Conservation (phyloP, 495 filamentous ascomycete species). For the Daldinia vernicosa region DNA sequence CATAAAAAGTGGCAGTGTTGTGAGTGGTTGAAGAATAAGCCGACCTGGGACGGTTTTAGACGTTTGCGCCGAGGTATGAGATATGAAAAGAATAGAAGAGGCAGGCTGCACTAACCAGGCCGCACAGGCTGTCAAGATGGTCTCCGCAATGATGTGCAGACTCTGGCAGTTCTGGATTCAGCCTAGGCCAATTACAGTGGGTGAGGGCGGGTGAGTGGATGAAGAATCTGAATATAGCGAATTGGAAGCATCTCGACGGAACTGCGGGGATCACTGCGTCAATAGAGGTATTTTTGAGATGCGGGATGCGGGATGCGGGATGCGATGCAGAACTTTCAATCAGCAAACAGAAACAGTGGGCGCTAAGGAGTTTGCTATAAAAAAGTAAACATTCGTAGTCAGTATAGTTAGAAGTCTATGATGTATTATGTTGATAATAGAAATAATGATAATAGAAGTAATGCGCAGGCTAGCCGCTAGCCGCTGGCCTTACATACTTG, state of each 20-base stretch:
- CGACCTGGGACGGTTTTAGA: constrained; percentile 1
- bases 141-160: constrained; percentile 43
- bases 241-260: constrained; percentile 29
- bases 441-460: neutral
- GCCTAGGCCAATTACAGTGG: constrained; percentile 26
- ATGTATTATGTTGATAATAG: constrained; percentile 5
- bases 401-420: neutral
- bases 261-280: constrained; percentile 10
- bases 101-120: constrained; percentile 2
- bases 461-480: neutral
- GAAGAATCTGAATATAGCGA: constrained; percentile 27
- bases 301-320: neutral
- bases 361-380: constrained; percentile 24
- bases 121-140: constrained; percentile 3
- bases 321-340: neutral
- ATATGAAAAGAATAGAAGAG: constrained; percentile 27
- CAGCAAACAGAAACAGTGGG: neutral
- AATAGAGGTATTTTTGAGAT: constrained; percentile 2
- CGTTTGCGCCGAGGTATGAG: constrained; percentile 5
- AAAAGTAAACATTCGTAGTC: constrained; percentile 10
- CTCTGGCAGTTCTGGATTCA: constrained; percentile 16
- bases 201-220: neutral
- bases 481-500: neutral
- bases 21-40: constrained; percentile 4
- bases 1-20: constrained; percentile 1